Evolutionary conservation across 2,329 filamentous ascomycete genomes (phyloP).

Genomic region (Phialophora verrucosa): DNA sequence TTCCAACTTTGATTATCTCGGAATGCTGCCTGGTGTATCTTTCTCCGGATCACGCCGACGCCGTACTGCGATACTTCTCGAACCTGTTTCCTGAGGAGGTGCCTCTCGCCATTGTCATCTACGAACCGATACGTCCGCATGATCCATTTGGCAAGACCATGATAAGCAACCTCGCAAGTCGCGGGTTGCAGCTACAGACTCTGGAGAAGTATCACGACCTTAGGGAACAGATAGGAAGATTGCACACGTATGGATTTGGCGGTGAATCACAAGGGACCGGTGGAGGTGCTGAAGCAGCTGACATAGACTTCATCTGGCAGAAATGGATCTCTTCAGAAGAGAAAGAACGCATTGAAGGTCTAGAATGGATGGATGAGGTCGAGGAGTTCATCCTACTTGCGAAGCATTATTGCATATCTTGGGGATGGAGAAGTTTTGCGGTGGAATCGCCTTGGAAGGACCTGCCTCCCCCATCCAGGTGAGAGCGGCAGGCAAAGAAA

Average conservation of each 20-base stretch:
- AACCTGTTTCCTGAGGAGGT: constrained; percentile 55
- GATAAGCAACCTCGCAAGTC: constrained; percentile 82
- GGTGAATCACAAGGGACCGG: constrained; percentile 35
- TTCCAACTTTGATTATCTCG: constrained; percentile 85
- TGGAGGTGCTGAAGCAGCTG: constrained; percentile 59
- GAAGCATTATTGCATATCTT: constrained; percentile 85
- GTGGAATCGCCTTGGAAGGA: constrained; percentile 44
- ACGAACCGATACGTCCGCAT: constrained; percentile 84
- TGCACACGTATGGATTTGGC: constrained; percentile 70
- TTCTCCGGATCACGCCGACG: constrained; percentile 65
- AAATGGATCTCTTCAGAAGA: constrained; percentile 73
- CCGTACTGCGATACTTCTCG: constrained; percentile 70
- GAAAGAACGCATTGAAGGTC: constrained; percentile 74
- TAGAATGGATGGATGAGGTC: constrained; percentile 92
- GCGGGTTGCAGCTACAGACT: constrained; percentile 84
- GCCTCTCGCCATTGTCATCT: constrained; percentile 71
- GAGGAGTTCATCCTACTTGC: constrained; percentile 92
- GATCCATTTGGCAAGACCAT: constrained; percentile 92
- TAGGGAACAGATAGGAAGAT: constrained; percentile 68
- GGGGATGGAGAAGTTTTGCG: constrained; percentile 73
- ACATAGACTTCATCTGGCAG: constrained; percentile 75
- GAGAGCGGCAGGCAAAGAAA: constrained; percentile 15
- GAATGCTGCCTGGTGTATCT: constrained; percentile 97
- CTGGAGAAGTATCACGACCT: constrained; percentile 73
- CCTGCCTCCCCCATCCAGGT: constrained; percentile 41